Evolutionary conservation across 768 basidiomycete genomes (phyloP).

Genomic region (Cyclocybe aegerita): DNA sequence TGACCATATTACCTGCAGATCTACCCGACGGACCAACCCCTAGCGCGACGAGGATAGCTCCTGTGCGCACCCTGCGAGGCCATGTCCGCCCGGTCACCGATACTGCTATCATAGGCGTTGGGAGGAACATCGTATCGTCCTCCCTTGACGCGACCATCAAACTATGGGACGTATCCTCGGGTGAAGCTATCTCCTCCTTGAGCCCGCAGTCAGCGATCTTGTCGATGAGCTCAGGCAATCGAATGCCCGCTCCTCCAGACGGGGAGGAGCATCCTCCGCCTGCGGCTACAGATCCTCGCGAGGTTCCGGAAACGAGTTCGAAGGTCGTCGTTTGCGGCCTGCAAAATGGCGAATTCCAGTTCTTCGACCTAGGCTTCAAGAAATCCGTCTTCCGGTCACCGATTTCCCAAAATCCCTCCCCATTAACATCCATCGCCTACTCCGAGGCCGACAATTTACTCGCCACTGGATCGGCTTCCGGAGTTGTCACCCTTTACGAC

Average conservation of each 20-base stretch:
- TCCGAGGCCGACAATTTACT: constrained; percentile 40
- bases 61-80: constrained; percentile 63
- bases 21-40: constrained; percentile 25
- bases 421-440: constrained; percentile 47
- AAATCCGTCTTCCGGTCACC: constrained; percentile 26
- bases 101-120: constrained; percentile 61
- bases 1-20: constrained; percentile 66
- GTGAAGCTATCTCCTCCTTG: constrained; percentile 45
- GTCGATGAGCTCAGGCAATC: constrained; percentile 44
- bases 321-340: constrained; percentile 57
- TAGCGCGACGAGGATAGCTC: constrained; percentile 33
- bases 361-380: constrained; percentile 53
- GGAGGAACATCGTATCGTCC: constrained; percentile 64
- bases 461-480: constrained; percentile 57
- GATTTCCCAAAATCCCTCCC: constrained; percentile 13
- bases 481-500: constrained; percentile 57
- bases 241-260: constrained; percentile 27
- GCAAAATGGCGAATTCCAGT: constrained; percentile 52
- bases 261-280: constrained; percentile 16
- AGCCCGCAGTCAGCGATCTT: constrained; percentile 41
- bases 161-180: constrained; percentile 70
- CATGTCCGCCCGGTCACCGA: constrained; percentile 68
- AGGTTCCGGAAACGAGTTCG: constrained; percentile 44
- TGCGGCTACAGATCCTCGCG: constrained; percentile 27
- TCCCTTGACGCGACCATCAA: constrained; percentile 69